Evolutionary conservation across 176 grass and related monocot genomes (phyloP), one percentile per base, ranked within the genome.

Genomic region (Carex littledalei): DNA sequence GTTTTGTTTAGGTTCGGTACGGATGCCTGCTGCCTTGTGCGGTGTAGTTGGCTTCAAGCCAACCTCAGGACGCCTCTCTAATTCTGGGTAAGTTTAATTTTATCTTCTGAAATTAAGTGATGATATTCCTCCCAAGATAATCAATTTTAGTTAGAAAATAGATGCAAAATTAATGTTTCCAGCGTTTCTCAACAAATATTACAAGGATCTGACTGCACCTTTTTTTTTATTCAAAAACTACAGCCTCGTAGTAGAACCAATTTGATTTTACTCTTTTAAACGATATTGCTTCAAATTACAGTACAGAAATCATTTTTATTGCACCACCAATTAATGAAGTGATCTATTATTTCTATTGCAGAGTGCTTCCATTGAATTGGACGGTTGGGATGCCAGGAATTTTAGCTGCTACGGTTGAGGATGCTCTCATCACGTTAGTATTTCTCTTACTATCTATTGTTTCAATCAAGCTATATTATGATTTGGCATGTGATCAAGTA

Each of bases 41-140:
- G 95, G 95, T 20, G 95, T 98, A 24, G 86, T 98, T 80, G 95
- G 95, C 69, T 89, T 98, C 84, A 98, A 98, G 80, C 91, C 95
- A 2, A 98, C 92, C 26, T 89, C 86, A 0, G 91, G 92, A 2
- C 67, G 95, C 15, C 60, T 98, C 18, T 98, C 92, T 24, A 94
- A 91, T 82, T 82, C 88, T 63, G 95, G 95, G 95, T 92, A 39
- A 61, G 41, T 47, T 8, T 13, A 0, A 64, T 9, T 5, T 20
- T 57, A 54, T 34, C 15, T 52, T 14, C 60, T 17, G 1, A 72
- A 37, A 67, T 35, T 80, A 17, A 78, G 47, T 26, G 18, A 84
- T 57, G 18, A 84, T 57, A 55, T 60, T 52, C 39, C 74, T 85
- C 21, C 16, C 49, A 31, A 31, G 43, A 77, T 54, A 55, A 29